Conservation (phyloP, 2,329 filamentous ascomycete genomes). For the Ophiostoma novo-ulmi region DNA sequence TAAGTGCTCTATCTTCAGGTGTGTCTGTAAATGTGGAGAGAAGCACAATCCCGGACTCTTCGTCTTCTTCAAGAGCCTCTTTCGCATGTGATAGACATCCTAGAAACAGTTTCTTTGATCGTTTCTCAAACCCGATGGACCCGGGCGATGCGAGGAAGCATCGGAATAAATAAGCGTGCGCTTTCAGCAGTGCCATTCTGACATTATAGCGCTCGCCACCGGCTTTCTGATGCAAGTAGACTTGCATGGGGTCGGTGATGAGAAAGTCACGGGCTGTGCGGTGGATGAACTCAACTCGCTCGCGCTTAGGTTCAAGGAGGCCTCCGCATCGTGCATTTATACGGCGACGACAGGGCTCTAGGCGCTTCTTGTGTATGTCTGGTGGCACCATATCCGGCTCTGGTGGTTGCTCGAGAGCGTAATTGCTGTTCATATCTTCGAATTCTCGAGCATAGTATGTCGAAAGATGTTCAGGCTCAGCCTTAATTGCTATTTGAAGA, state of each 20-base stretch:
- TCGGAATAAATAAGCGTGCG: neutral
- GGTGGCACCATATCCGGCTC: neutral
- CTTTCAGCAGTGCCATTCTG: neutral
- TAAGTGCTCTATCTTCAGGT: neutral
- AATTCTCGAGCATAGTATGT: neutral
- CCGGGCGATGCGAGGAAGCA: neutral
- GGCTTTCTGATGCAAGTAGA: neutral
- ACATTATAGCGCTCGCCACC: neutral
- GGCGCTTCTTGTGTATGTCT: neutral
- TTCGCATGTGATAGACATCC: neutral
- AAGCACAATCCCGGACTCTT: neutral
- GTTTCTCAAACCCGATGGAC: neutral
- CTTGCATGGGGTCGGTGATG: neutral
- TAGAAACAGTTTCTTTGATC: neutral
- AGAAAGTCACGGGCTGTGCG: neutral
- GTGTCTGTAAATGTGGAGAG: neutral
- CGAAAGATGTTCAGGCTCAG: too few relatives aligned
- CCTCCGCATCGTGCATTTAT: neutral
- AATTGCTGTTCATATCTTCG: neutral
- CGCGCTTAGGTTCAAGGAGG: neutral
- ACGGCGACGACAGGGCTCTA: neutral
- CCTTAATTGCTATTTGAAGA: neutral
- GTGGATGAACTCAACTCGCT: neutral
- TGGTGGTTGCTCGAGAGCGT: neutral
- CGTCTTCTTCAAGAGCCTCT: neutral